These are phyloP conservation scores for Aspergillus melleus DNA, from an alignment of 2,329 filamentous ascomycete genomes.

Conservation along the genomic window DNA sequence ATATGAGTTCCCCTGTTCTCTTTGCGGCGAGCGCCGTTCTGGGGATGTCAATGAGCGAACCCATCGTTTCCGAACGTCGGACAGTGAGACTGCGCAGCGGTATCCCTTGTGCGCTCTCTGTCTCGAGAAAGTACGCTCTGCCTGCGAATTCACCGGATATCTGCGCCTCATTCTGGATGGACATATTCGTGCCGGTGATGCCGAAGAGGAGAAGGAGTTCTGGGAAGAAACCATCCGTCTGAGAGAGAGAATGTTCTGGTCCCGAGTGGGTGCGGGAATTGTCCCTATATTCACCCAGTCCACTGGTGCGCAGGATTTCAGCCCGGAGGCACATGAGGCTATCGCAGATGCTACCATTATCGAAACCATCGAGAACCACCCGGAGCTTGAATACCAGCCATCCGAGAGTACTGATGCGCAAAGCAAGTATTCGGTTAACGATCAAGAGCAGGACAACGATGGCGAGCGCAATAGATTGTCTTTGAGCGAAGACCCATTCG, in stretches of 20 bases:
- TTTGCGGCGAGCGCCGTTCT: conserved; percentile 82
- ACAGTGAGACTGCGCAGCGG: conserved; percentile 80
- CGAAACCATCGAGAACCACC: conserved; percentile 7
- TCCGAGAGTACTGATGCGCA: conserved; percentile 2
- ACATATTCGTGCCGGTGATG: conserved; percentile 80
- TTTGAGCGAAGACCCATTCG: conserved; percentile 12
- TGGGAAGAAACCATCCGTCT: conserved; percentile 94
- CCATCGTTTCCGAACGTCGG: conserved; percentile 85
- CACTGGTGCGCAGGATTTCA: conserved; percentile 9
- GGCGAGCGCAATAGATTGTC: conserved; percentile 7
- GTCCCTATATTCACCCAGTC: conserved; percentile 60
- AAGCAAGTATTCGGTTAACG: conserved; percentile 1
- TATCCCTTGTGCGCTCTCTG: conserved; percentile 92
- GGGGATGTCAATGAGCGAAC: conserved; percentile 71
- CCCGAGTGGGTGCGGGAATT: conserved; percentile 86
- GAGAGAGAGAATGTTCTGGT: conserved; percentile 97
- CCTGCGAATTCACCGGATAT: conserved; percentile 91
- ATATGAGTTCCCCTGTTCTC: conserved; percentile 68
- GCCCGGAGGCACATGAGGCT: background rate
- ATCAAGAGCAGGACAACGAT: conserved; percentile 6
- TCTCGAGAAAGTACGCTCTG: conserved; percentile 76
- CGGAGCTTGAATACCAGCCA: conserved; percentile 1
- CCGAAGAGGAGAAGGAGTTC: conserved; percentile 79
- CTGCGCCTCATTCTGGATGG: conserved; percentile 89
- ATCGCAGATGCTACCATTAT: background rate